A percentile compares a stretch with the other conserved stretches of the same genome.
phyloP scores from a whole-genome alignment of 2,329 filamentous ascomycete genomes.

The Lachnellula subtilissima region DNA sequence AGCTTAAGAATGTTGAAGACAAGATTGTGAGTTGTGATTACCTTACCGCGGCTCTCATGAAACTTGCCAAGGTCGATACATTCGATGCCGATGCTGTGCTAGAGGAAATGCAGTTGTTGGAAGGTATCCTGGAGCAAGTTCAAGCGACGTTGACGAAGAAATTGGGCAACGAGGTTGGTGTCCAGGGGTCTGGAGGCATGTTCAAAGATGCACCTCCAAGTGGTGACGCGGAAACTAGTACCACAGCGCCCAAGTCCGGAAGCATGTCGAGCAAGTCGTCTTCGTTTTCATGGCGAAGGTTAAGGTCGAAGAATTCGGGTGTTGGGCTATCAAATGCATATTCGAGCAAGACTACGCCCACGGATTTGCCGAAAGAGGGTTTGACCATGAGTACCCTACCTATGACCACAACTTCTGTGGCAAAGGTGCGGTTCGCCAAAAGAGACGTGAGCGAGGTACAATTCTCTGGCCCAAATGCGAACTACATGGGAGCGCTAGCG shows the following conservation, averaged over 20 bases:
- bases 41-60: constrained; percentile 81
- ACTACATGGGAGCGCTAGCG: constrained; percentile 88
- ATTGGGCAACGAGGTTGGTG: constrained; percentile 87
- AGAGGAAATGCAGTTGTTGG: constrained; percentile 89
- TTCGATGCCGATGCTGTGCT: constrained; percentile 87
- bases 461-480: constrained; percentile 78
- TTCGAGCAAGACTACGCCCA: constrained; percentile 40
- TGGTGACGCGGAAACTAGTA: constrained; percentile 41
- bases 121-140: constrained; percentile 79
- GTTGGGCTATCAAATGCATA: constrained; percentile 52
- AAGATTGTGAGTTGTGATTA: constrained; percentile 90
- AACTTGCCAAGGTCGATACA: constrained; percentile 78
- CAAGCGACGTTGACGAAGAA: constrained; percentile 74
- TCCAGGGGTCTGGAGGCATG: constrained; percentile 65
- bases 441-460: constrained; percentile 63
- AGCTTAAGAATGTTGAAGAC: constrained; percentile 85
- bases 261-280: constrained; percentile 71
- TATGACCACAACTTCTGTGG: constrained; percentile 58
- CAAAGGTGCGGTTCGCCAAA: constrained; percentile 64
- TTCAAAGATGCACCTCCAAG: constrained; percentile 64
- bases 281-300: constrained; percentile 82
- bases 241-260: constrained; percentile 40
- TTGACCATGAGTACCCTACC: constrained; percentile 69
- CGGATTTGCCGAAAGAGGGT: constrained; percentile 52
- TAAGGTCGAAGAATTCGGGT: constrained; percentile 83